These are phyloP conservation scores for Microthlaspi erraticum DNA, from an alignment of 345 rosid species.

Conservation along the genomic window DNA sequence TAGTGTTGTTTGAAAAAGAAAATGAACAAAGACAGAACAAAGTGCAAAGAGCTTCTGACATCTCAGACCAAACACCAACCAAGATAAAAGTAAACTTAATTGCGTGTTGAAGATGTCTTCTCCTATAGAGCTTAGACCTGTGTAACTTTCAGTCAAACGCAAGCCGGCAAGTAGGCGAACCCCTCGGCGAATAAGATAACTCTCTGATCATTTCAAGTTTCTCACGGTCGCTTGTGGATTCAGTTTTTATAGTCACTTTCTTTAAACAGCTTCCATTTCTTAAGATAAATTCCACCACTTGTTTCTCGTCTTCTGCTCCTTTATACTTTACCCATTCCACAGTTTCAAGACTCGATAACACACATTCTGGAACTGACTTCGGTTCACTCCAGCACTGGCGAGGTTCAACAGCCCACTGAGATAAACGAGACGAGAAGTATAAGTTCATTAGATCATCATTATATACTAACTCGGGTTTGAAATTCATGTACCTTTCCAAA, in stretches of 20 bases:
- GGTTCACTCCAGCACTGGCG: conserved; percentile 5
- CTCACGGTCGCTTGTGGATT: neutral
- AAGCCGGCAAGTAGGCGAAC: conserved; percentile 22
- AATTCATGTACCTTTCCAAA: neutral
- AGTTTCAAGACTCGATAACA: conserved; percentile 21
- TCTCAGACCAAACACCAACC: neutral
- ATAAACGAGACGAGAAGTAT: neutral
- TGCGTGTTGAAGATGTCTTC: conserved; percentile 10
- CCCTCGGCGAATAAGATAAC: neutral
- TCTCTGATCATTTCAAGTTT: conserved; percentile 9
- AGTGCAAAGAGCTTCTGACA: neutral
- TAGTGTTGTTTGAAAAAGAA: too few relatives aligned
- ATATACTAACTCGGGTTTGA: neutral
- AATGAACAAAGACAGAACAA: too few relatives aligned
- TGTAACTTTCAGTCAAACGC: conserved; percentile 2
- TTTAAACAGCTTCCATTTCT: conserved; percentile 5
- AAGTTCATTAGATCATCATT: neutral
- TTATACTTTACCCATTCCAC: neutral
- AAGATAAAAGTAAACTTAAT: neutral
- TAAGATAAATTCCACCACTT: conserved; percentile 7
- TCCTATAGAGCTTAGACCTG: neutral
- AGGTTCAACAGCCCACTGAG: neutral
- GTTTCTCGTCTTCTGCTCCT: conserved; percentile 25
- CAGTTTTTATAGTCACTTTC: neutral
- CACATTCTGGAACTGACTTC: conserved; percentile 17